Conservation (phyloP, 1,284 basidiomycete genomes). For the Cryptococcus sp. region DNA sequence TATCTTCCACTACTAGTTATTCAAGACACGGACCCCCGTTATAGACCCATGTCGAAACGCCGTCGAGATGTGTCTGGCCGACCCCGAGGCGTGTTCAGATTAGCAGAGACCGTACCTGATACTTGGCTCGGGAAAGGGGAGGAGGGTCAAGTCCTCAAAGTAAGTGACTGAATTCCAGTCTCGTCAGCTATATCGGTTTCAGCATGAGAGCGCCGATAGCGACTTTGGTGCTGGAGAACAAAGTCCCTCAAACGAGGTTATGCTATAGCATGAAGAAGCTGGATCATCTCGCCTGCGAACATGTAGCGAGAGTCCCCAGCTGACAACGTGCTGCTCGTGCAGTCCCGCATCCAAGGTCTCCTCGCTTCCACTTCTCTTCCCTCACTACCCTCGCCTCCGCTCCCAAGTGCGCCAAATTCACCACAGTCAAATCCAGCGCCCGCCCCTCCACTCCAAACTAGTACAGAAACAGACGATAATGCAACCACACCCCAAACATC, state of each 20-base stretch:
- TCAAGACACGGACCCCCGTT: slow-evolving; percentile 27
- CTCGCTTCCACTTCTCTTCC: slow-evolving; percentile 18
- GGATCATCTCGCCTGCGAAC: too few species aligned
- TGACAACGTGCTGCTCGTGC: neutral
- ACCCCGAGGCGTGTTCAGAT: slow-evolving; percentile 47
- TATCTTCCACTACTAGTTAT: slow-evolving; percentile 38
- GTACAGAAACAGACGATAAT: too few species aligned
- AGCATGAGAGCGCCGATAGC: too few species aligned
- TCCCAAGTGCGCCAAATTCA: slow-evolving; percentile 4
- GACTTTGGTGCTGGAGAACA: too few species aligned
- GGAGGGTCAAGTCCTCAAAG: slow-evolving; percentile 47
- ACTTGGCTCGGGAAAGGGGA: slow-evolving; percentile 48
- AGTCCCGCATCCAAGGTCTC: slow-evolving; percentile 27
- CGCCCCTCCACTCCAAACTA: slow-evolving; percentile 1
- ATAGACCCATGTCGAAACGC: slow-evolving; percentile 14
- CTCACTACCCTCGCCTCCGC: slow-evolving; percentile 3
- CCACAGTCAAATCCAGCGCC: slow-evolving; percentile 4
- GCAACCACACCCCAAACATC: too few species aligned
- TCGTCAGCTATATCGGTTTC: too few species aligned
- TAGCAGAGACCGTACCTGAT: slow-evolving; percentile 53
- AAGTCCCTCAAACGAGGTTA: too few species aligned
- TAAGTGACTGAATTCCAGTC: slow-evolving; percentile 17
- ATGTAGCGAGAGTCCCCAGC: too few species aligned
- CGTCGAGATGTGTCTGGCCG: slow-evolving; percentile 32
- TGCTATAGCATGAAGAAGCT: too few species aligned